Evolutionary conservation across 2,329 filamentous ascomycete genomes (phyloP).

Genomic region (Aspergillus sp.): DNA sequence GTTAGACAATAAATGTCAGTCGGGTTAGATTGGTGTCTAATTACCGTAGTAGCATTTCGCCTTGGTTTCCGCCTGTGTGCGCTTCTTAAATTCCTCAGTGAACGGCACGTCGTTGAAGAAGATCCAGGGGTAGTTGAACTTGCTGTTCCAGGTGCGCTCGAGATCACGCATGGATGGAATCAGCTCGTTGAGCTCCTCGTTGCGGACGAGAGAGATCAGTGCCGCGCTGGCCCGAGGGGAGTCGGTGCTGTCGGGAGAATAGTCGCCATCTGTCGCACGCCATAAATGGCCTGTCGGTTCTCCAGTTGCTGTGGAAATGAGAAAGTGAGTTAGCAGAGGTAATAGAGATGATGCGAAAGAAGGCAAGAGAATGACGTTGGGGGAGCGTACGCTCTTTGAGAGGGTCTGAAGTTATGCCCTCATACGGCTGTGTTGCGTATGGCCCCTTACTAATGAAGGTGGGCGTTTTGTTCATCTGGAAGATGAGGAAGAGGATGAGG

Average conservation of each 20-base stretch:
- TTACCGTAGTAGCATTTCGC: constrained; percentile 83
- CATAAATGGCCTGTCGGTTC: constrained; percentile 78
- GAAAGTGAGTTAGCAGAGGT: constrained; percentile 16
- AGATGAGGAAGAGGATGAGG: constrained; percentile 76
- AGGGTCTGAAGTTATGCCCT: constrained; percentile 75
- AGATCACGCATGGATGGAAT: constrained; percentile 86
- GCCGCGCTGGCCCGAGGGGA: constrained; percentile 91
- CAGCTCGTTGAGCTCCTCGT: constrained; percentile 82
- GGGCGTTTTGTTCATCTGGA: constrained; percentile 65
- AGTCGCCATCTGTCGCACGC: constrained; percentile 72
- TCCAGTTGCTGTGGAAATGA: constrained; percentile 63
- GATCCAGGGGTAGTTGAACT: constrained; percentile 99
- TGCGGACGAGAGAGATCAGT: constrained; percentile 85
- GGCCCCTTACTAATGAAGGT: constrained; percentile 39
- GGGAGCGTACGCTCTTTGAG: constrained; percentile 74
- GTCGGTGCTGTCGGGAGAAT: constrained; percentile 72
- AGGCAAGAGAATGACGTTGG: background rate
- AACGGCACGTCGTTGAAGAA: constrained; percentile 98
- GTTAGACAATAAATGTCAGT: background rate
- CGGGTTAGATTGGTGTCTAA: background rate
- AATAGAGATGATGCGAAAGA: background rate
- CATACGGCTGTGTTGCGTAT: constrained; percentile 40
- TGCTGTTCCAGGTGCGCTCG: constrained; percentile 93
- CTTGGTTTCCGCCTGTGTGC: constrained; percentile 79
- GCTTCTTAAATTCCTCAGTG: constrained; percentile 85